Conservation (phyloP, 768 basidiomycete genomes). For the Auricularia auricula-judae region DNA sequence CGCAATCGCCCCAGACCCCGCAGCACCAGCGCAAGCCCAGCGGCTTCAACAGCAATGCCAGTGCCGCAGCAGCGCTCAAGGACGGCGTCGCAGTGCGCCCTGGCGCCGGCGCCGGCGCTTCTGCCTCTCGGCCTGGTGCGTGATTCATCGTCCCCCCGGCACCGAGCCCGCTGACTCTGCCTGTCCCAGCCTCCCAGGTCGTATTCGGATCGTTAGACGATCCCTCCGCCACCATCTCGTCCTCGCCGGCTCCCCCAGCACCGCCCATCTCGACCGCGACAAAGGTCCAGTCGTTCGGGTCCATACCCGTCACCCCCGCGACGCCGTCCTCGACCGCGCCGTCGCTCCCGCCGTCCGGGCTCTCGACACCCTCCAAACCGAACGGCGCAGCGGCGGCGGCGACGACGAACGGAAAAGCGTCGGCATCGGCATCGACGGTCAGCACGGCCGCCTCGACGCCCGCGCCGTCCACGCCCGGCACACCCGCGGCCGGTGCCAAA, state of each 20-base stretch:
- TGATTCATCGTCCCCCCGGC: conserved; percentile 6
- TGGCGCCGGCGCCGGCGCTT: conserved; percentile 47
- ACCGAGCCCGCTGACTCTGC: background rate
- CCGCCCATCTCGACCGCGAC: conserved; percentile 53
- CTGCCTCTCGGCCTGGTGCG: conserved; percentile 48
- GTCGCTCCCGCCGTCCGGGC: background rate
- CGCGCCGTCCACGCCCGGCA: conserved; percentile 19
- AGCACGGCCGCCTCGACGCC: conserved; percentile 19
- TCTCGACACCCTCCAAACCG: conserved; percentile 8
- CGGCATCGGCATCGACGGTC: conserved; percentile 22
- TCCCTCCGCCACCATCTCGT: conserved; percentile 61
- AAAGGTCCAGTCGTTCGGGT: conserved; percentile 73
- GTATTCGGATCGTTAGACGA: conserved; percentile 90
- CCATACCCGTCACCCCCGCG: conserved; percentile 44
- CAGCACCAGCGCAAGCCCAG: conserved; percentile 73
- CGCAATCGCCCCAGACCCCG: conserved; percentile 64
- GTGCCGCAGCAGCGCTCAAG: conserved; percentile 54
- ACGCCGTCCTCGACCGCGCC: background rate
- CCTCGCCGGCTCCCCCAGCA: conserved; percentile 58
- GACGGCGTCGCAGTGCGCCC: conserved; percentile 51
- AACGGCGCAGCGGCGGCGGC: conserved; percentile 20
- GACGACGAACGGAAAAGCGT: conserved; percentile 43
- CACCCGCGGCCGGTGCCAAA: background rate
- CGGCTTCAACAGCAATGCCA: conserved; percentile 42
- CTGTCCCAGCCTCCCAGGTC: conserved; percentile 47